A percentile compares a stretch with the other conserved stretches of the same genome.
These are phyloP conservation scores for Sugiyamaella neomexicana DNA, from an alignment of 1,139 yeast genomes.

Conservation along the genomic window DNA sequence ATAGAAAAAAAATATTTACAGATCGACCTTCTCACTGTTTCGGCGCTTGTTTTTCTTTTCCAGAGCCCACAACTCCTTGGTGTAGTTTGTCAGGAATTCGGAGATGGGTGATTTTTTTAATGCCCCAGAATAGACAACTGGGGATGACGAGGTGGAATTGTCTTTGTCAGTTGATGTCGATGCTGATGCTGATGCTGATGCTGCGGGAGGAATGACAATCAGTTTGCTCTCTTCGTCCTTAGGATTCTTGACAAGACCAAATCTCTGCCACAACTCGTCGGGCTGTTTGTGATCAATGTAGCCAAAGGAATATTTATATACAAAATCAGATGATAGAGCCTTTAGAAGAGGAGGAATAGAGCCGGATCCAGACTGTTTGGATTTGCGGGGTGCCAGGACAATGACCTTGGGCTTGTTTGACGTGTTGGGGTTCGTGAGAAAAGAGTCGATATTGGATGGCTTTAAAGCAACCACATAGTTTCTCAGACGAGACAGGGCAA, in stretches of 20 bases:
- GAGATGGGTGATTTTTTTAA: slow-evolving; percentile 37
- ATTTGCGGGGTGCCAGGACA: slow-evolving; percentile 32
- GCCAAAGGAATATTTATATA: slow-evolving; percentile 43
- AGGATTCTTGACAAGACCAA: slow-evolving; percentile 22
- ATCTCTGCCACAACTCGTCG: slow-evolving; percentile 27
- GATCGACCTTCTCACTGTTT: slow-evolving; percentile 12
- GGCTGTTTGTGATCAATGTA: slow-evolving; percentile 32
- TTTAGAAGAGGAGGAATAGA: slow-evolving; percentile 60
- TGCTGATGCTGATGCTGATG: no score
- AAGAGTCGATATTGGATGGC: slow-evolving; percentile 22
- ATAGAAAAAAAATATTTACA: not conserved
- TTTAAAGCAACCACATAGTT: slow-evolving; percentile 43
- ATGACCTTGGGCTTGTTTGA: slow-evolving; percentile 33
- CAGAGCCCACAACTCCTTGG: not conserved
- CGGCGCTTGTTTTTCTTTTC: slow-evolving; percentile 17
- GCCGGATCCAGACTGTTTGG: slow-evolving; percentile 28
- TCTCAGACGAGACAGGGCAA: slow-evolving; percentile 62
- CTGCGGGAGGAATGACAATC: slow-evolving; percentile 30
- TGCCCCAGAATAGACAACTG: slow-evolving; percentile 37
- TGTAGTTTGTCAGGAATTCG: slow-evolving; percentile 29
- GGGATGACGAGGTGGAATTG: no score
- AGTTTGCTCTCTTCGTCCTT: slow-evolving; percentile 31
- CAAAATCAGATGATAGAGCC: slow-evolving; percentile 72
- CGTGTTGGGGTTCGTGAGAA: slow-evolving; percentile 17
- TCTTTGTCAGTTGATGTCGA: no score